Evolutionary conservation across 1,284 basidiomycete genomes (phyloP), one percentile per base, ranked within the genome.

Genomic region (Fomitopsis schrenkii): DNA sequence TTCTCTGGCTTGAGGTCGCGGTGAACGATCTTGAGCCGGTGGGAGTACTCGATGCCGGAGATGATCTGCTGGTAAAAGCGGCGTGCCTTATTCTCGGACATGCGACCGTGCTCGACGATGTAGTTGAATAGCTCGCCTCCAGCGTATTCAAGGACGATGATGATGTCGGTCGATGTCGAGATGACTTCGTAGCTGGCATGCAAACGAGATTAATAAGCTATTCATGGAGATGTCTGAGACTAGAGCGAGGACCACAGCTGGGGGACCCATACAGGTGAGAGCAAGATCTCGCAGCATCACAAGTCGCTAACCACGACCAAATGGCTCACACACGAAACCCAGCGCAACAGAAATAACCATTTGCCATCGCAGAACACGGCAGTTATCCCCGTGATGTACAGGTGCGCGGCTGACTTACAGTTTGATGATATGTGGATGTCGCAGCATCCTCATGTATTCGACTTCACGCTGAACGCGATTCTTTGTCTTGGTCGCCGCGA

Each of bases 11-110:
- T 98, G 59, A 98, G 81, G 75, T 98, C 95, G 42, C 95, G 89
- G 77, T 98, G 95, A 1, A 97, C 95, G 72, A 98, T 97, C 78
- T 95, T 95, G 71, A 95, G 87, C 57, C 89, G 82, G 77, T 98
- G 95, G 66, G 93, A 95, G 78, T 97, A 97, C 73, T 97, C 94
- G 73, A 98, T 94, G 2, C 94, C 95, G 35, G 92, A 93, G 66
- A 97, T 95, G 76, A 98, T 91, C 72, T 97, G 95, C 73, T 97
- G 95, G 79, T 97, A 97, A 83, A 97, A 97, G 19, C 90, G 83
- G 15, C 95, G 85, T 1, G 94, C 94, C 66, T 89, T 88, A 38
- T 83, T 78, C 72, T 97, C 95, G 44, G 86, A 79, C 91, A 97
- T 95, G 67, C 91, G 82, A 22, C 95, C 95, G 64, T 95, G 86